These are phyloP conservation scores for Coemansia sp. DNA, from an alignment of 192 early-diverging fungal species.

Conservation along the genomic window DNA sequence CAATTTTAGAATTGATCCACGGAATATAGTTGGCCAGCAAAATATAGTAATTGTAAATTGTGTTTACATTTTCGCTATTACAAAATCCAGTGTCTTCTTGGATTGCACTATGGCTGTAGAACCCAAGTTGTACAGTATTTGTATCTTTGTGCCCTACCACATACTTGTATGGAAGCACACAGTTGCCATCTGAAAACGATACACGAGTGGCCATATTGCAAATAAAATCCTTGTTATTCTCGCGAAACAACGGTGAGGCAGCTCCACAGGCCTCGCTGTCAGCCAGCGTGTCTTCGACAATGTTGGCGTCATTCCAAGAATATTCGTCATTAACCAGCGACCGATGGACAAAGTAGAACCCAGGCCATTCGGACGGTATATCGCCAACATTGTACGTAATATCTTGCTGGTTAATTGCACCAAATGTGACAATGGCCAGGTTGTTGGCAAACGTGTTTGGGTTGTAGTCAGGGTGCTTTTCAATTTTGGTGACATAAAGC, in stretches of 20 bases:
- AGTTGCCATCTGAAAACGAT: constrained; percentile 9
- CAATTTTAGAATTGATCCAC: constrained; percentile 11
- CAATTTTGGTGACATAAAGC: constrained; percentile 1
- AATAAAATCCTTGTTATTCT: constrained; percentile 13
- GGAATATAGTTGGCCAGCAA: constrained; percentile 28
- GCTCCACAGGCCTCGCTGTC: neutral
- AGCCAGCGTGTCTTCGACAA: neutral
- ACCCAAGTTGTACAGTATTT: constrained; percentile 1
- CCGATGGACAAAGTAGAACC: constrained; percentile 16
- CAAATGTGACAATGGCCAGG: constrained; percentile 19
- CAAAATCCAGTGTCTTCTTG: constrained; percentile 11
- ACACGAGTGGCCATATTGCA: constrained; percentile 17
- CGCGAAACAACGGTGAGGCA: neutral
- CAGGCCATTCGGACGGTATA: constrained; percentile 15
- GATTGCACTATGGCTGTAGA: constrained; percentile 31
- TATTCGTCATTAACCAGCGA: neutral
- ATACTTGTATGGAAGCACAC: constrained; percentile 21
- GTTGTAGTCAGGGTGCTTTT: constrained; percentile 13
- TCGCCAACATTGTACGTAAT: constrained; percentile 10
- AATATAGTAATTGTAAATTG: constrained; percentile 33
- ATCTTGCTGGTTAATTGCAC: neutral
- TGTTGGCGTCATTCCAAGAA: constrained; percentile 10
- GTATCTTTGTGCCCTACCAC: constrained; percentile 8
- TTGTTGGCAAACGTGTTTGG: constrained; percentile 35
- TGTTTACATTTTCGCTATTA: neutral